Evolutionary conservation across 306 rosid genomes (phyloP).

Genomic region (Citrullus colocynthis): DNA sequence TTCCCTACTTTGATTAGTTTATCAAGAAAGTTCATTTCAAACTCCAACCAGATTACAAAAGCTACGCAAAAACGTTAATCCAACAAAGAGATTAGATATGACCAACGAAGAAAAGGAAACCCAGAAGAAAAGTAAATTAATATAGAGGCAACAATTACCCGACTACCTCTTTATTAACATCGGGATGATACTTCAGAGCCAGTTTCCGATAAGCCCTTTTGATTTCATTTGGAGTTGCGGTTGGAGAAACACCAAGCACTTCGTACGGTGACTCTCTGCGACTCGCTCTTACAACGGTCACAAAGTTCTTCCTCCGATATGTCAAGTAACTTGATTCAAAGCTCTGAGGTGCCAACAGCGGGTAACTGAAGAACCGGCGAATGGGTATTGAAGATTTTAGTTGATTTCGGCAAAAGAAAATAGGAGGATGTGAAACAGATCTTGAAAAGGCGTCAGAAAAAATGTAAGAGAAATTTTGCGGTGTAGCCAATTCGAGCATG

Average conservation of each 20-base stretch:
- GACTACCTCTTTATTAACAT: slow-evolving; percentile 85
- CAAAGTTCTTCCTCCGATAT: slow-evolving; percentile 11
- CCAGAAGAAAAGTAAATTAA: not conserved
- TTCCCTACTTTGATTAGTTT: not conserved
- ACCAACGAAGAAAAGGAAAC: too few relatives aligned
- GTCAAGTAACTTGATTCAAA: slow-evolving; percentile 11
- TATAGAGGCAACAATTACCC: not conserved
- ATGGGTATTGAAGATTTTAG: slow-evolving; percentile 20
- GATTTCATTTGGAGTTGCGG: slow-evolving; percentile 54
- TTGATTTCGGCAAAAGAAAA: slow-evolving; percentile 20
- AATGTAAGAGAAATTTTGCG: slow-evolving; percentile 7
- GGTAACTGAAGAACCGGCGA: slow-evolving; percentile 7
- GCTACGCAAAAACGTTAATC: not conserved
- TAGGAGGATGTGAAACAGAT: slow-evolving; percentile 19
- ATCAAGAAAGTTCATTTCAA: not conserved
- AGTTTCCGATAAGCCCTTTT: slow-evolving; percentile 87
- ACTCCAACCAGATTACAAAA: not conserved
- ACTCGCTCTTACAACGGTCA: slow-evolving; percentile 23
- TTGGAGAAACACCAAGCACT: slow-evolving; percentile 74
- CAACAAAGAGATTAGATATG: not conserved
- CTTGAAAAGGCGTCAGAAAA: slow-evolving; percentile 11
- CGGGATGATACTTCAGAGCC: slow-evolving; percentile 93
- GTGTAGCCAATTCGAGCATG: slow-evolving; percentile 38
- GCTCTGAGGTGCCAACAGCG: slow-evolving; percentile 1
- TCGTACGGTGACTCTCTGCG: slow-evolving; percentile 70